Conservation (phyloP, 1,139 yeast genomes). For the Taiozyma sp. region DNA sequence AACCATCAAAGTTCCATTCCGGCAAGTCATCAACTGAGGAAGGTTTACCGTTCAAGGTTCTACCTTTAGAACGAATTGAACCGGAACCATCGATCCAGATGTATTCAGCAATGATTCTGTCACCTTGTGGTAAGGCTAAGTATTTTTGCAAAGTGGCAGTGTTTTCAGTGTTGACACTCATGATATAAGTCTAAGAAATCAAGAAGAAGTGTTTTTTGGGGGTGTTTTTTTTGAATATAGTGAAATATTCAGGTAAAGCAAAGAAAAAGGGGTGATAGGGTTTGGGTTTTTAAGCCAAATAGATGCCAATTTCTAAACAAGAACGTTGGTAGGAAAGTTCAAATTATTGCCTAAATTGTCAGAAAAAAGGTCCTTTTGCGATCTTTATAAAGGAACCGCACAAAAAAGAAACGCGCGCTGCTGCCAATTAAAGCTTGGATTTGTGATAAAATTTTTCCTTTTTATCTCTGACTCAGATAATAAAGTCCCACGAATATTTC, state of each 20-base stretch:
- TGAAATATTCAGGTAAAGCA: background rate
- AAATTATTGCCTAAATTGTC: no score
- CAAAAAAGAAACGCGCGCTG: background rate
- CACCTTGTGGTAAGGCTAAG: slow-evolving; percentile 77
- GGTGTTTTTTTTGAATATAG: background rate
- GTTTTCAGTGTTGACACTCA: slow-evolving; percentile 47
- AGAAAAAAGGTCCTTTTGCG: background rate
- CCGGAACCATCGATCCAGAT: slow-evolving; percentile 97
- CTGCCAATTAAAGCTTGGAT: background rate
- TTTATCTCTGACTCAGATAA: slow-evolving; percentile 1
- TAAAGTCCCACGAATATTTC: background rate
- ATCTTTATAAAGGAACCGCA: background rate
- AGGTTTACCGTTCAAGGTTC: slow-evolving; percentile 69
- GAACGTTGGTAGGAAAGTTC: background rate
- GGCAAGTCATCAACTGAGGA: slow-evolving; percentile 80
- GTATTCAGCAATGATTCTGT: slow-evolving; percentile 89
- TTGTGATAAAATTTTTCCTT: background rate
- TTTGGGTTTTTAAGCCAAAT: background rate
- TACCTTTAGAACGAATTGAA: slow-evolving; percentile 89
- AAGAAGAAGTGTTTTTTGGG: background rate
- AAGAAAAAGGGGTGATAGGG: background rate
- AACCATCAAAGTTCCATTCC: slow-evolving; percentile 99
- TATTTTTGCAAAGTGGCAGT: slow-evolving; percentile 78
- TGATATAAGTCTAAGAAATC: slow-evolving; percentile 1
- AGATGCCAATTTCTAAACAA: background rate